Conservation (phyloP, 805 yeast genomes). For the Zygosaccharomyces siamensis region DNA sequence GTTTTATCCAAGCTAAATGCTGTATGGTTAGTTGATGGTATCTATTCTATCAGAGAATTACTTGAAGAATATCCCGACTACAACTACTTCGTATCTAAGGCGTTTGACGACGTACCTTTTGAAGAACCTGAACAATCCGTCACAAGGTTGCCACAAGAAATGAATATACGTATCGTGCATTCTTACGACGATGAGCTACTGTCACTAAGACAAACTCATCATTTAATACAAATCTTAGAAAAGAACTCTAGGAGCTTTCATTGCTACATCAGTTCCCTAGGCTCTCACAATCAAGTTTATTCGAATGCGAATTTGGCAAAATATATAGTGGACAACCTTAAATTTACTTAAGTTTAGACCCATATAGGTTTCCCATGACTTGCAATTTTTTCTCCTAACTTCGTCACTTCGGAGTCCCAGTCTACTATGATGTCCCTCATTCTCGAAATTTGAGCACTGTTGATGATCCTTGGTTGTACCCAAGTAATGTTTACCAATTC, state of each 20-base stretch:
- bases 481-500: constrained; percentile 77
- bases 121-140: constrained; percentile 17
- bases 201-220: constrained; percentile 44
- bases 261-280: constrained; percentile 40
- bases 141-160: constrained; percentile 11
- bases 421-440: constrained; percentile 67
- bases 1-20: constrained; percentile 18
- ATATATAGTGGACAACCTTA: constrained; percentile 21
- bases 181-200: constrained; percentile 66
- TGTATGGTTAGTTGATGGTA: constrained; percentile 59
- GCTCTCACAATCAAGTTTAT: constrained; percentile 65
- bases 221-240: constrained; percentile 37
- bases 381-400: constrained; percentile 58
- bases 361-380: constrained; percentile 59
- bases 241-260: constrained; percentile 15
- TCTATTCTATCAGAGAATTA: constrained; percentile 50
- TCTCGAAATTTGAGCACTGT: constrained; percentile 66
- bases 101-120: constrained; percentile 41
- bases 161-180: constrained; percentile 45
- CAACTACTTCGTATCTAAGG: constrained; percentile 50
- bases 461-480: constrained; percentile 95
- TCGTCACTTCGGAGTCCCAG: constrained; percentile 76
- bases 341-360: constrained; percentile 38
- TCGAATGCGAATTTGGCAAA: constrained; percentile 38
- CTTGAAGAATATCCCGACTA: constrained; percentile 60